Evolutionary conservation across 441 rosid species (phyloP).

Genomic region (Syzygium syzygioides): DNA sequence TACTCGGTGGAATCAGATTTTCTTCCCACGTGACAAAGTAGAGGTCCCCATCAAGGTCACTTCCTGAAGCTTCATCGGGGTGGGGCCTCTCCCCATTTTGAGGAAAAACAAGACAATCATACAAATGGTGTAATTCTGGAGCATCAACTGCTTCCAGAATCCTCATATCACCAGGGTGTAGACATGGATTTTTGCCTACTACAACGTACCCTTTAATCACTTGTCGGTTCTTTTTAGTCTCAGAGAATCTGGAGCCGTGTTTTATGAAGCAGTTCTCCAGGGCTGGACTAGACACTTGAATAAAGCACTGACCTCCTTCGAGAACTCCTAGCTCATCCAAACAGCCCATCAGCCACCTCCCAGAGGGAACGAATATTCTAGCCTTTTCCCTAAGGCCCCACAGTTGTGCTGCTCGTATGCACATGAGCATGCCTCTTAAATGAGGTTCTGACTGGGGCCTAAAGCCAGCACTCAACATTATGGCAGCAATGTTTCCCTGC

Average conservation of each 20-base stretch:
- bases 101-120: slow-evolving; percentile 84
- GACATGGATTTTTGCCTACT: slow-evolving; percentile 91
- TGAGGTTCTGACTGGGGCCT: slow-evolving; percentile 77
- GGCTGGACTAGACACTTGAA: slow-evolving; percentile 75
- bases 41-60: slow-evolving; percentile 95
- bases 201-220: slow-evolving; percentile 71
- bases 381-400: slow-evolving; percentile 90
- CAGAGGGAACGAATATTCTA: slow-evolving; percentile 73
- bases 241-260: slow-evolving; percentile 68
- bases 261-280: slow-evolving; percentile 64
- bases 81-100: slow-evolving; percentile 93
- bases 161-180: slow-evolving; percentile 92
- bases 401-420: slow-evolving; percentile 83
- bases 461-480: slow-evolving; percentile 94
- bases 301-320: slow-evolving; percentile 86
- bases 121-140: slow-evolving; percentile 62
- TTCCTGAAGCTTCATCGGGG: slow-evolving; percentile 91
- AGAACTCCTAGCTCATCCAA: slow-evolving; percentile 76
- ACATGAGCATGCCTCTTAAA: slow-evolving; percentile 81
- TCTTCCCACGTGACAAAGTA: slow-evolving; percentile 93
- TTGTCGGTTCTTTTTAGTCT: slow-evolving; percentile 44
- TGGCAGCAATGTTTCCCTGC: slow-evolving; percentile 72
- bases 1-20: slow-evolving; percentile 76
- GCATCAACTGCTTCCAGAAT: slow-evolving; percentile 88
- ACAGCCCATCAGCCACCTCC: slow-evolving; percentile 97